Conservation (phyloP, 306 rosid genomes). For the Heteromeles arbutifolia region DNA sequence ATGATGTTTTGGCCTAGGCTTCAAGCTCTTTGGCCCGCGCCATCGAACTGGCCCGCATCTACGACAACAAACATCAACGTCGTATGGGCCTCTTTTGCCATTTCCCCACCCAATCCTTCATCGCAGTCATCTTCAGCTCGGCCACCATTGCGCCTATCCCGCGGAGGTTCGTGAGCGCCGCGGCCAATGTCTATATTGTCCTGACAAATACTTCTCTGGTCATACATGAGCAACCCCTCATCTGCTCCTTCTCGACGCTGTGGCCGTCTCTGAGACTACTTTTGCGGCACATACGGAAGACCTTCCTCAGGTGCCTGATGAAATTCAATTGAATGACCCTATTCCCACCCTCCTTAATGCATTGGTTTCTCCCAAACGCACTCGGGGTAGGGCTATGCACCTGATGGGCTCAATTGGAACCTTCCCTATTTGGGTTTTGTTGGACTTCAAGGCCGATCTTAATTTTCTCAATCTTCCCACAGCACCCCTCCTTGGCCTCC, state of each 20-base stretch:
- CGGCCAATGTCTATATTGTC: too few species aligned
- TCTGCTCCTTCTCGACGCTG: too few species aligned
- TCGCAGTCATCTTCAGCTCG: rapidly evolving
- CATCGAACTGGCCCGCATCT: too few species aligned
- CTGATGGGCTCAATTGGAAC: background rate
- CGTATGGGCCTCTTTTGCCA: rapidly evolving
- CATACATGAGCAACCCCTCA: too few species aligned
- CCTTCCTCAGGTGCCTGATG: rapidly evolving
- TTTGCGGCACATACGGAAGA: rapidly evolving
- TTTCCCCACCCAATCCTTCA: too few species aligned
- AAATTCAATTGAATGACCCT: rapidly evolving
- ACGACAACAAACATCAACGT: too few species aligned
- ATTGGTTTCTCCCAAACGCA: too few species aligned
- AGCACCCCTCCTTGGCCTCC: rapidly evolving
- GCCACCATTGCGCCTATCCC: too few species aligned
- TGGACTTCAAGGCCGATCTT: rapidly evolving
- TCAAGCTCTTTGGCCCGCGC: rapidly evolving
- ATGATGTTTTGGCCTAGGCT: too few species aligned
- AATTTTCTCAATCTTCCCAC: background rate
- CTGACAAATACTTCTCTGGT: rapidly evolving
- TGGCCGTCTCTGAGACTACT: rapidly evolving
- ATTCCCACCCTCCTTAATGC: too few species aligned
- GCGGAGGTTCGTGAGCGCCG: rapidly evolving
- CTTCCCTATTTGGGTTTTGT: rapidly evolving
- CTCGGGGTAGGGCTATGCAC: background rate